phyloP scores from a whole-genome alignment of 1,139 yeast genomes.

The Kluyveromyces sp. region DNA sequence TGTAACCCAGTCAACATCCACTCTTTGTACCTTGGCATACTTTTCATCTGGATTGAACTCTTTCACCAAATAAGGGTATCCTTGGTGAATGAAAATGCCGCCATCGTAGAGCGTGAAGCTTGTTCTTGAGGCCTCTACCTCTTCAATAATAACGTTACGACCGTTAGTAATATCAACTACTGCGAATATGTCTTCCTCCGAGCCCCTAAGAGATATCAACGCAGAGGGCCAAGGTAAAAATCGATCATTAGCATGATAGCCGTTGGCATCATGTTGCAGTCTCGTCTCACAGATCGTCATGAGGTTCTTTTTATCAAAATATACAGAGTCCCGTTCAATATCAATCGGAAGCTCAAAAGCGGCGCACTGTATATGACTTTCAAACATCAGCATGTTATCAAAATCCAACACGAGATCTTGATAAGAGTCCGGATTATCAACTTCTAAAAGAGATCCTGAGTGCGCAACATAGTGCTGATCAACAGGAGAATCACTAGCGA shows the following conservation, averaged over 20 bases:
- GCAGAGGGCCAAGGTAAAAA: conserved; percentile 78
- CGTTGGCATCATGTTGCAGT: conserved; percentile 42
- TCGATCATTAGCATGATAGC: conserved; percentile 53
- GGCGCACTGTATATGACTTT: conserved; percentile 89
- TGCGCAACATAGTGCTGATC: conserved; percentile 78
- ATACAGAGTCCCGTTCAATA: conserved; percentile 45
- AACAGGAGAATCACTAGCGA: conserved; percentile 78
- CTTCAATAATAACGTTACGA: conserved; percentile 73
- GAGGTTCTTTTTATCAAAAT: conserved; percentile 43
- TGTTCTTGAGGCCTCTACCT: conserved; percentile 82
- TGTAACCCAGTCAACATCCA: conserved; percentile 90
- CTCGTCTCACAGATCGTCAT: conserved; percentile 39
- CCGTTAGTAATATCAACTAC: conserved; percentile 81
- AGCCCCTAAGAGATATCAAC: conserved; percentile 69
- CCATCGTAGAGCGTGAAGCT: conserved; percentile 93
- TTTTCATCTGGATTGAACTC: conserved; percentile 72
- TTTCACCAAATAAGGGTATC: conserved; percentile 75
- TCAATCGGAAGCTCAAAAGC: conserved; percentile 74
- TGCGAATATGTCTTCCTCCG: conserved; percentile 73
- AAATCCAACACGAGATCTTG: conserved; percentile 49
- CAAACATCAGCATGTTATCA: conserved; percentile 52
- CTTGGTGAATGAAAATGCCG: conserved; percentile 90
- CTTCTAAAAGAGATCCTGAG: conserved; percentile 53
- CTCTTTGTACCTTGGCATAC: conserved; percentile 78
- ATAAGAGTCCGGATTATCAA: conserved; percentile 34